phyloP scores from a whole-genome alignment of 768 basidiomycete genomes.

The Hygrophoropsis aurantiaca region DNA sequence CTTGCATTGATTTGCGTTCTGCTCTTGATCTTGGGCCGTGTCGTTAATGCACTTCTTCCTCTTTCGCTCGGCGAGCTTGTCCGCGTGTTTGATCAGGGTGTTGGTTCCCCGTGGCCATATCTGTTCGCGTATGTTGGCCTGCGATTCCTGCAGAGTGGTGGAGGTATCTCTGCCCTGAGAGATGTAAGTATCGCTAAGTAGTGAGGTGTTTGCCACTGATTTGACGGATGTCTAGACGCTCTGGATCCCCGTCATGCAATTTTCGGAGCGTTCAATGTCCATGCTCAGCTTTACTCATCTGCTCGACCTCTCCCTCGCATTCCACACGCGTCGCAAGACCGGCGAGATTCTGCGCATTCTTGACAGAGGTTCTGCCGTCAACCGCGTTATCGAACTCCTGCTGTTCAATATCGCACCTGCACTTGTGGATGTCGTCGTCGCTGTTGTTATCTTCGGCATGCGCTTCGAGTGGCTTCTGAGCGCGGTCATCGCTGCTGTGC shows the following conservation, averaged over 20 bases:
- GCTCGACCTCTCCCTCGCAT: slow-evolving; percentile 81
- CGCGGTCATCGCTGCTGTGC: slow-evolving; percentile 66
- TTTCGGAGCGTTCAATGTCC: slow-evolving; percentile 85
- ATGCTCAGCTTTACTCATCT: slow-evolving; percentile 84
- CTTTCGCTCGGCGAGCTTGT: slow-evolving; percentile 69
- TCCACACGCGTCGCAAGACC: slow-evolving; percentile 80
- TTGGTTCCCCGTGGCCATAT: slow-evolving; percentile 63
- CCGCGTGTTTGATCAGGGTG: slow-evolving; percentile 47
- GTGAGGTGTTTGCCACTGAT: neutral
- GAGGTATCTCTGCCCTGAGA: slow-evolving; percentile 67
- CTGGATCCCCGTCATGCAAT: slow-evolving; percentile 90
- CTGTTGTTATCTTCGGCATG: slow-evolving; percentile 63
- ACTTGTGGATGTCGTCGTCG: slow-evolving; percentile 75
- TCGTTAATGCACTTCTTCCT: slow-evolving; percentile 75
- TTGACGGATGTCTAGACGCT: slow-evolving; percentile 46
- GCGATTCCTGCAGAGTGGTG: slow-evolving; percentile 73
- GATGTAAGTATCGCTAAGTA: slow-evolving; percentile 22
- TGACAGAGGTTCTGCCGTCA: slow-evolving; percentile 84
- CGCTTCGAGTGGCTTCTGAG: slow-evolving; percentile 68
- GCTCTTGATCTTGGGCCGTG: slow-evolving; percentile 70
- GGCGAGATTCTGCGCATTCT: slow-evolving; percentile 83
- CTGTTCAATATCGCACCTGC: slow-evolving; percentile 85
- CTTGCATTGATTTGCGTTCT: slow-evolving; percentile 67
- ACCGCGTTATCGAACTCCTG: slow-evolving; percentile 76
- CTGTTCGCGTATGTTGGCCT: slow-evolving; percentile 68